Conservation (phyloP, 371 early-diverging fungal species). For the Apophysomyces ossiformis region DNA sequence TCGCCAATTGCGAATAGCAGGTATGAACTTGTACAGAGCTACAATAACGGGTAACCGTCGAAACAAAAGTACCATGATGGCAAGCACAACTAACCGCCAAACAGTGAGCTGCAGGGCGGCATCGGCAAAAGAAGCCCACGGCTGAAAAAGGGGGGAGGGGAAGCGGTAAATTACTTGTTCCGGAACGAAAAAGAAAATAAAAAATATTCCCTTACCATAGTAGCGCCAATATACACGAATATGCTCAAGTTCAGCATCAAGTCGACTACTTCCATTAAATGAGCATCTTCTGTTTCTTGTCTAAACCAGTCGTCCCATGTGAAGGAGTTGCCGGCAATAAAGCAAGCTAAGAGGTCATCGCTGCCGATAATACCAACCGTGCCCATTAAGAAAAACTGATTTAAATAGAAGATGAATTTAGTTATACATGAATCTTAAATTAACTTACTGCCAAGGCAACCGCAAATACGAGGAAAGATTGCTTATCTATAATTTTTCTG, state of each 20-base stretch:
- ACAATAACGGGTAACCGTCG: conserved; percentile 82
- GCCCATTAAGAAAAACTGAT: conserved; percentile 76
- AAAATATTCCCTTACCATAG: conserved; percentile 47
- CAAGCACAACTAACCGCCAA: conserved; percentile 64
- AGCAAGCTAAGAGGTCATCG: conserved; percentile 89
- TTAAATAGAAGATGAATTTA: conserved; percentile 3
- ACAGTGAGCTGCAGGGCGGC: conserved; percentile 40
- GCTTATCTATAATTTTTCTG: conserved; percentile 83
- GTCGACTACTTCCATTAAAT: conserved; percentile 84
- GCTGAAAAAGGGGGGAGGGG: conserved; percentile 33
- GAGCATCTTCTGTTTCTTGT: conserved; percentile 78
- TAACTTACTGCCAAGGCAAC: conserved; percentile 77
- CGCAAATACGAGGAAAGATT: conserved; percentile 83
- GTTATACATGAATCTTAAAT: background rate
- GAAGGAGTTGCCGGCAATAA: conserved; percentile 87
- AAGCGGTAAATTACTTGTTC: background rate
- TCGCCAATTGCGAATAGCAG: conserved; percentile 64
- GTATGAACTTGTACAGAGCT: conserved; percentile 65
- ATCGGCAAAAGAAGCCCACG: conserved; percentile 68
- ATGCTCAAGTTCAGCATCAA: conserved; percentile 83
- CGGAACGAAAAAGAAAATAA: background rate
- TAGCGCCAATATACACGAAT: conserved; percentile 90
- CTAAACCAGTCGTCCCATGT: conserved; percentile 91
- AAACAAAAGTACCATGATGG: conserved; percentile 72
- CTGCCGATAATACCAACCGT: conserved; percentile 75